These are phyloP conservation scores for Nasturtium officinale DNA, from an alignment of 345 rosid species.

Conservation along the genomic window DNA sequence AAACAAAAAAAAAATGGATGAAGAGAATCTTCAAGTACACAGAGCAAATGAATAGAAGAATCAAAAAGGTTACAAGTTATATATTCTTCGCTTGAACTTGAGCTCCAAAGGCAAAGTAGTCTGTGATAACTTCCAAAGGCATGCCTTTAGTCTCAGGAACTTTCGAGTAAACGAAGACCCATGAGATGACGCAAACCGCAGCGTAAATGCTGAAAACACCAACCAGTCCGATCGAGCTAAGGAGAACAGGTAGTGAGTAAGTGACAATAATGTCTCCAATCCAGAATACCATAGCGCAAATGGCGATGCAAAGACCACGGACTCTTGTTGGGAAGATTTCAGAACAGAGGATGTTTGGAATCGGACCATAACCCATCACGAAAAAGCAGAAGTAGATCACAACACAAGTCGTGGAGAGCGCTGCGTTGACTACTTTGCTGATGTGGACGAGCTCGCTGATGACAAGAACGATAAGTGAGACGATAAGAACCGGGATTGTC, in stretches of 20 bases:
- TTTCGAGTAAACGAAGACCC: constrained; percentile 83
- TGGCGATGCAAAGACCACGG: constrained; percentile 96
- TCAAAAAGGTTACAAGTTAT: constrained; percentile 28
- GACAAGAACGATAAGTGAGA: constrained; percentile 68
- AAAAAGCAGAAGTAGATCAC: constrained; percentile 89
- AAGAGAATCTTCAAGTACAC: constrained; percentile 35
- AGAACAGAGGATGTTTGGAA: constrained; percentile 94
- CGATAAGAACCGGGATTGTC: constrained; percentile 81
- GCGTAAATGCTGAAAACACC: constrained; percentile 84
- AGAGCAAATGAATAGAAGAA: constrained; percentile 30
- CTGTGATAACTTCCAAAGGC: constrained; percentile 98
- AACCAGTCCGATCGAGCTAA: constrained; percentile 69
- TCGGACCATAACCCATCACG: constrained; percentile 83
- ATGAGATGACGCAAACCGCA: constrained; percentile 71
- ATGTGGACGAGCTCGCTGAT: constrained; percentile 55
- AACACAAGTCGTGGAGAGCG: constrained; percentile 76
- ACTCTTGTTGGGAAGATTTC: constrained; percentile 98
- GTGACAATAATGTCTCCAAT: constrained; percentile 82
- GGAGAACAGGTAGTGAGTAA: constrained; percentile 86
- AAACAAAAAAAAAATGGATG: constrained; percentile 20
- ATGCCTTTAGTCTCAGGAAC: constrained; percentile 98
- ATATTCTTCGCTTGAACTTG: constrained; percentile 47
- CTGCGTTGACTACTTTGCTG: constrained; percentile 61
- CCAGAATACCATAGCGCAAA: constrained; percentile 90
- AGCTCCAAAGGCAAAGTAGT: constrained; percentile 93